Conservation (phyloP, 192 early-diverging fungal genomes). For the Geosiphon pyriformis region DNA sequence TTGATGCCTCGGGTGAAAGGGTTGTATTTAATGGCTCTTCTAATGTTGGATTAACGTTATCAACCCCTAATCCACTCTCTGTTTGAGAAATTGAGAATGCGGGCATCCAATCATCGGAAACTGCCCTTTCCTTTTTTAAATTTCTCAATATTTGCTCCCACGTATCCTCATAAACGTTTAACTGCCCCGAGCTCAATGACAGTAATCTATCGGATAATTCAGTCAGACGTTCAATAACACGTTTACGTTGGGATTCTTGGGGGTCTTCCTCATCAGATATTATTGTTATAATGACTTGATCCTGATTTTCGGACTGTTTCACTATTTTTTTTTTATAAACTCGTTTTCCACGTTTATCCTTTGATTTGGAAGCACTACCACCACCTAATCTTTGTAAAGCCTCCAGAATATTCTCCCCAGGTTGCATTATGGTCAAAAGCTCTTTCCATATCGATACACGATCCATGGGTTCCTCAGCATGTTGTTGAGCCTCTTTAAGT, state of each 20-base stretch:
- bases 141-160: slow-evolving; percentile 63
- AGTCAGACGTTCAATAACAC: slow-evolving; percentile 56
- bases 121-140: slow-evolving; percentile 51
- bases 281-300: slow-evolving; percentile 8
- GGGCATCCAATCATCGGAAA: slow-evolving; percentile 58
- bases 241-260: slow-evolving; percentile 37
- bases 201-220: slow-evolving; percentile 67
- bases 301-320: slow-evolving; percentile 32
- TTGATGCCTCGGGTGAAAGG: slow-evolving; percentile 18
- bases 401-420: slow-evolving; percentile 54
- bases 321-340: slow-evolving; percentile 28
- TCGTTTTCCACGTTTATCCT: slow-evolving; percentile 34
- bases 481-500: slow-evolving; percentile 44
- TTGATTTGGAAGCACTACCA: slow-evolving; percentile 38
- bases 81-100: slow-evolving; percentile 12
- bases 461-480: slow-evolving; percentile 38
- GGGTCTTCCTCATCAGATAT: slow-evolving; percentile 37
- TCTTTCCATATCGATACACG: slow-evolving; percentile 50
- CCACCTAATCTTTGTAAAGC: slow-evolving; percentile 55
- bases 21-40: slow-evolving; percentile 10
- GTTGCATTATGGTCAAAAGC: slow-evolving; percentile 52
- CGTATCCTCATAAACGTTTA: slow-evolving; percentile 62
- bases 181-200: slow-evolving; percentile 60
- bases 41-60: slow-evolving; percentile 25
- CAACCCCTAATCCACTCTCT: not conserved